phyloP scores from a whole-genome alignment of 768 basidiomycete species.

The Collybiopsis luxurians region DNA sequence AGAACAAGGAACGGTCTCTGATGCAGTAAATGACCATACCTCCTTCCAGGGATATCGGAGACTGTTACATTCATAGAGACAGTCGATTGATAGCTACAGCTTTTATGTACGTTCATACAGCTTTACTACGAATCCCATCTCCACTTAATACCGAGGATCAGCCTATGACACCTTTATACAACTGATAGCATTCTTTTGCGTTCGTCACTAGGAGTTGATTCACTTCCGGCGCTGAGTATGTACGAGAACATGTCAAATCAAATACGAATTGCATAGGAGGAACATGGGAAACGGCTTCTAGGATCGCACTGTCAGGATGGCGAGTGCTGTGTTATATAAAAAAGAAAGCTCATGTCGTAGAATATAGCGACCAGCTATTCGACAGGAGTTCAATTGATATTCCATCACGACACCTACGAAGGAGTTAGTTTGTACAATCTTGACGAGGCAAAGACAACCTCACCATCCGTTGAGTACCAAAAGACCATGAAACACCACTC shows the following conservation, averaged over 20 bases:
- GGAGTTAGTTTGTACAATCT: background rate
- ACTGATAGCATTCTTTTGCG: slow-evolving; percentile 76
- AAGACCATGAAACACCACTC: too few relatives aligned
- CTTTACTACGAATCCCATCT: slow-evolving; percentile 44
- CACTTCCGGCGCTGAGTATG: slow-evolving; percentile 79
- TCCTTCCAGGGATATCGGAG: too few relatives aligned
- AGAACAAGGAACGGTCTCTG: too few relatives aligned
- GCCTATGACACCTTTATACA: slow-evolving; percentile 87
- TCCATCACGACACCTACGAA: slow-evolving; percentile 68
- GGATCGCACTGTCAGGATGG: background rate
- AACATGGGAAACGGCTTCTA: slow-evolving; percentile 42
- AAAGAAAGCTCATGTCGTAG: slow-evolving; percentile 47
- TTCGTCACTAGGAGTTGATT: slow-evolving; percentile 74
- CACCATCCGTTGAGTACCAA: slow-evolving; percentile 69
- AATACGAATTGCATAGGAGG: slow-evolving; percentile 73
- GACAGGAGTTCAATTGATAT: slow-evolving; percentile 66
- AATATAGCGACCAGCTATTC: slow-evolving; percentile 65
- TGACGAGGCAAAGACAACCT: slow-evolving; percentile 5
- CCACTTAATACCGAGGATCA: slow-evolving; percentile 69
- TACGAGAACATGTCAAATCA: slow-evolving; percentile 67
- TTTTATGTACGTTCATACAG: too few relatives aligned
- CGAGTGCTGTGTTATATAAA: background rate
- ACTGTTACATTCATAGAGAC: too few relatives aligned
- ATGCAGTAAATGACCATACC: too few relatives aligned
- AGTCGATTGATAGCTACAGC: too few relatives aligned